Evolutionary conservation across 257 asterid species (phyloP), one percentile per base, ranked within the genome.

Genomic region (Schizonepeta tenuifolia): DNA sequence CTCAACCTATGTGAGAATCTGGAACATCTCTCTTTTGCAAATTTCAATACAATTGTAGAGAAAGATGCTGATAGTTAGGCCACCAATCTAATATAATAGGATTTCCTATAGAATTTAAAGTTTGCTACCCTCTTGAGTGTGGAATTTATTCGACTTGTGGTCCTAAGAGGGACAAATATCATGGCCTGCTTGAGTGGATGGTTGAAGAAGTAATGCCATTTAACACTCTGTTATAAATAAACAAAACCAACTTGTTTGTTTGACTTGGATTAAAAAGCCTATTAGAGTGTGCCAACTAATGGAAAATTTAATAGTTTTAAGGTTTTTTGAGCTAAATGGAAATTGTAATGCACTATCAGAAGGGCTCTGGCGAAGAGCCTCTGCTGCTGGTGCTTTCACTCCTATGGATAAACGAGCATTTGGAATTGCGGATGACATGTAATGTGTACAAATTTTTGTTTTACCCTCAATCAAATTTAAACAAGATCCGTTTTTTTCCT

Each of bases 391-490:
- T 68, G 98, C 94, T 74, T 83, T 74, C 80, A 81, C 85, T 81
- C 85, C 90, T 43, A 51, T 93, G 86, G 96, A 93, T 73, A 93
- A 85, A 82, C 83, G 96, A 67, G 87, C 87, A 60, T 93, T 89
- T 78, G 98, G 96, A 79, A 86, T 93, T 57, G 97, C 98, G 57
- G 98, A 93, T 86, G 98, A 93, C 88, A 91, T 93, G 98, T 90
- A 82, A 50, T 58, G 54, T 53, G 46, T 11, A 59, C 58, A 15
- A 68, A 36, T 41, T 7, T 24, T 65, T 35, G 72, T 33, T 43
- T 55, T 12, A 2, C 38, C 26, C 72, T 38, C 31, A 15, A 21
- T 47, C 14, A 5, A n/a, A 46, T 24, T 46, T 54, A 50, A 18
- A n/a, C 31, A 9, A 11, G 22, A 57, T 40, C 70, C 49, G 58